These are phyloP conservation scores for Setaria italica DNA, from an alignment of 202 grass and related monocot species.

Conservation along the genomic window DNA sequence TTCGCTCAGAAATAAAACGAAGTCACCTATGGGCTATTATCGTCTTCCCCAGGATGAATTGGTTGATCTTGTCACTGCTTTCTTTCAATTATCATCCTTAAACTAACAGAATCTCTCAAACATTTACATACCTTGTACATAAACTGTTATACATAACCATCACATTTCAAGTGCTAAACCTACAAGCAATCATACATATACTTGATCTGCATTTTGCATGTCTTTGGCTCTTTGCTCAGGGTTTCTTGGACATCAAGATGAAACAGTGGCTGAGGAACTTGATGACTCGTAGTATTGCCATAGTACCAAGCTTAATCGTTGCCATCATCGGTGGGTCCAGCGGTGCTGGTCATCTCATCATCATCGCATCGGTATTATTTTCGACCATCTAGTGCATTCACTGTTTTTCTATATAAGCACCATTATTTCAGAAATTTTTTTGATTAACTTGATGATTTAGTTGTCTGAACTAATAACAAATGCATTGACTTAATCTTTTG, in stretches of 20 bases:
- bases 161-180: background rate
- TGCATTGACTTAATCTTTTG: background rate
- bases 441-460: background rate
- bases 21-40: background rate
- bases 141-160: background rate
- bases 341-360: slow-evolving; percentile 78
- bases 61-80: background rate
- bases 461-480: background rate
- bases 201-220: background rate
- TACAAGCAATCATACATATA: background rate
- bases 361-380: slow-evolving; percentile 75
- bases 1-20: background rate
- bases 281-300: slow-evolving; percentile 80
- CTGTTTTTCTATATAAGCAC: background rate
- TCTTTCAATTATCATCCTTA: background rate
- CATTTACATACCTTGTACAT: too few species aligned
- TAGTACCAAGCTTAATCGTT: slow-evolving; percentile 71
- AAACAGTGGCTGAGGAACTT: slow-evolving; percentile 79
- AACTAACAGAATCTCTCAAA: background rate
- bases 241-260: slow-evolving; percentile 92
- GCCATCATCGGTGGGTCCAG: slow-evolving; percentile 70
- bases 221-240: slow-evolving; percentile 42
- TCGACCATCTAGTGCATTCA: background rate
- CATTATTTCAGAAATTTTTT: background rate
- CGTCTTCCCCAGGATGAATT: background rate